Base-by-base conservation (phyloP, 1,139 yeast genomes). In the Sugiyamaella castrensis region DNA sequence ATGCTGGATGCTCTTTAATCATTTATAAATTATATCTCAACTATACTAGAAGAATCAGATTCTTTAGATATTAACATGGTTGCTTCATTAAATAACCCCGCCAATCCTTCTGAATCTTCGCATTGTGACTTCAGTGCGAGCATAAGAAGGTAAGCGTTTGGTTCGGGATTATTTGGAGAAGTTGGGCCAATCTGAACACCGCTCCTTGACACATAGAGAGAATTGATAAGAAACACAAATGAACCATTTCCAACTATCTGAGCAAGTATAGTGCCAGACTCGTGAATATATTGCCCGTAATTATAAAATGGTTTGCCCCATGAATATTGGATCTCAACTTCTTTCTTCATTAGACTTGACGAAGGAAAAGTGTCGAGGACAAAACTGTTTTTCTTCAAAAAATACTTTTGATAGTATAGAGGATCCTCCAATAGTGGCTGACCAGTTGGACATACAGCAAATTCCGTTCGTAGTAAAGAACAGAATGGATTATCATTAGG, bases 221-320 rank as follows among this genome's bases (percentile, higher is more conserved):
- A 59, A 52, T 71, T 71, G 8, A 69, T 60, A 45, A 68, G 61
- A 60, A 91, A 71, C 56, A 86, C 82, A 58, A 91, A 77, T 50
- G 82, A 85, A 13, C 96, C 95, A 57, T 82, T 84, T 40, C 82
- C 88, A 54, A 92, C 73, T 41, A 94, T 74, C 66, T 94, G 98
- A 2, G 94, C 95, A 50, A 94, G 80, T 56, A 91, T 87, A 1
- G 87, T 82, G 1, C 98, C 99, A 0, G 95, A 81, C 55, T 75
- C 77, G 66, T 94, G 98, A 48, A 94, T 83, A 62, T 85, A 94
- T 66, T 94, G 98, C 1, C 91, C 88, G 64, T 80, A 85, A 57
- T 83, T 81, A 70, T 87, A 91, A 24, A 74, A 73, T 1, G 96
- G 95, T 52, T 77, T 79, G 2, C 98, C 98, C 98, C 98, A 92